A percentile compares a stretch with the other conserved stretches of the same genome.
phyloP scores from a whole-genome alignment of 2,329 filamentous ascomycete genomes.

The Hypocrella siamensis region DNA sequence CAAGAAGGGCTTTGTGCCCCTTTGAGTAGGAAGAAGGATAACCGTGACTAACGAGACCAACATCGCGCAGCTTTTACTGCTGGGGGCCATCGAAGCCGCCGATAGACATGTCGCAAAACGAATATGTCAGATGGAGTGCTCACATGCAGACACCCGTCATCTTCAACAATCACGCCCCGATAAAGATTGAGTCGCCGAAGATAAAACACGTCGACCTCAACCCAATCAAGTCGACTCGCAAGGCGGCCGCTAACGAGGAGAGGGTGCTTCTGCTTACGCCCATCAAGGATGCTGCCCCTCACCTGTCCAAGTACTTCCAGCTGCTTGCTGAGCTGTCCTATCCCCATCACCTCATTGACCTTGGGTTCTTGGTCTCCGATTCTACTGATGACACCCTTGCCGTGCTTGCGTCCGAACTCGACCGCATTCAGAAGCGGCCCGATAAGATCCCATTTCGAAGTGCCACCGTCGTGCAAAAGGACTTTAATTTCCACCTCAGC shows the following conservation, averaged over 20 bases:
- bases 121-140: conserved; percentile 76
- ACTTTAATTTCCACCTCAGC: conserved; percentile 63
- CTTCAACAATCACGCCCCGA: conserved; percentile 85
- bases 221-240: conserved; percentile 60
- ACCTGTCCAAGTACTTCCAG: conserved; percentile 84
- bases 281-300: conserved; percentile 71
- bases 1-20: neutral
- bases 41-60: conserved; percentile 6
- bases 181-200: conserved; percentile 66
- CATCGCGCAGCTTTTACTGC: conserved; percentile 68
- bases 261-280: conserved; percentile 84
- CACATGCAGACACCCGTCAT: conserved; percentile 86
- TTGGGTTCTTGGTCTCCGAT: conserved; percentile 89
- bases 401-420: conserved; percentile 69
- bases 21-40: neutral
- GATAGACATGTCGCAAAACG: conserved; percentile 86
- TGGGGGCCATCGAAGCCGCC: conserved; percentile 92
- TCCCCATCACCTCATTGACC: conserved; percentile 86
- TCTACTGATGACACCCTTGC: conserved; percentile 82
- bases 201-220: conserved; percentile 79
- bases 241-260: conserved; percentile 69
- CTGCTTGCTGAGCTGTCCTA: conserved; percentile 81
- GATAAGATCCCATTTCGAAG: conserved; percentile 77
- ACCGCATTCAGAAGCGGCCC: conserved; percentile 69
- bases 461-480: conserved; percentile 74